Evolutionary conservation across 1,284 basidiomycete species (phyloP).

Genomic region (Peniophora sp.): DNA sequence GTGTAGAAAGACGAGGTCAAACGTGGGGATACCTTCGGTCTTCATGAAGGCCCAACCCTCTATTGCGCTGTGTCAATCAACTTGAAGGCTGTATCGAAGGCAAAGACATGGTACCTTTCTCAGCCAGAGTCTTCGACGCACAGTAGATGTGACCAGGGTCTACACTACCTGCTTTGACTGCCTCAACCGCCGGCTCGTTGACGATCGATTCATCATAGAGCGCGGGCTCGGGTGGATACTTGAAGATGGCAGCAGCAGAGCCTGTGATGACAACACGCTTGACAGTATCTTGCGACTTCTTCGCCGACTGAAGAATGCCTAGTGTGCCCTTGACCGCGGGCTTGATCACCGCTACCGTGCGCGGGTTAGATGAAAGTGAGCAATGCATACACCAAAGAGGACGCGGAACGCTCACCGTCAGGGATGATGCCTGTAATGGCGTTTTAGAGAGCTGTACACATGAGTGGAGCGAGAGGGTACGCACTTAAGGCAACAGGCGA

Average conservation of each 20-base stretch:
- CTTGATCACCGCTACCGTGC: background rate
- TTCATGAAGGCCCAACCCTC: too few species aligned
- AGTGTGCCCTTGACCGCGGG: background rate
- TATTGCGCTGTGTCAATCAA: too few species aligned
- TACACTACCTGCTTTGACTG: background rate
- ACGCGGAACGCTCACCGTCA: conserved; percentile 8
- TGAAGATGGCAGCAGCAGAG: background rate
- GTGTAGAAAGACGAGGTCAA: too few species aligned
- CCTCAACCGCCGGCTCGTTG: background rate
- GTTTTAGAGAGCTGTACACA: conserved; percentile 9
- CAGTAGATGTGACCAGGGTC: background rate
- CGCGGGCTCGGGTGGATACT: background rate
- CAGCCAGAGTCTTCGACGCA: background rate
- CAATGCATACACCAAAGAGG: background rate
- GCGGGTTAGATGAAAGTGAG: too few species aligned
- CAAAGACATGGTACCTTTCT: background rate
- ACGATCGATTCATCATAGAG: background rate
- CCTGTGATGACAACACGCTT: background rate
- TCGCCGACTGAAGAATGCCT: background rate
- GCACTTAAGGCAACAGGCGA: conserved; percentile 32
- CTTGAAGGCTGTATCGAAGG: too few species aligned
- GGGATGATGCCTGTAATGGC: conserved; percentile 24
- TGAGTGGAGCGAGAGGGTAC: background rate
- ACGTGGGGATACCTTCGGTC: too few species aligned
- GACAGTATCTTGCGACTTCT: conserved; percentile 13